Base-by-base conservation (phyloP, 345 rosid species). In the Durio zibethinus region DNA sequence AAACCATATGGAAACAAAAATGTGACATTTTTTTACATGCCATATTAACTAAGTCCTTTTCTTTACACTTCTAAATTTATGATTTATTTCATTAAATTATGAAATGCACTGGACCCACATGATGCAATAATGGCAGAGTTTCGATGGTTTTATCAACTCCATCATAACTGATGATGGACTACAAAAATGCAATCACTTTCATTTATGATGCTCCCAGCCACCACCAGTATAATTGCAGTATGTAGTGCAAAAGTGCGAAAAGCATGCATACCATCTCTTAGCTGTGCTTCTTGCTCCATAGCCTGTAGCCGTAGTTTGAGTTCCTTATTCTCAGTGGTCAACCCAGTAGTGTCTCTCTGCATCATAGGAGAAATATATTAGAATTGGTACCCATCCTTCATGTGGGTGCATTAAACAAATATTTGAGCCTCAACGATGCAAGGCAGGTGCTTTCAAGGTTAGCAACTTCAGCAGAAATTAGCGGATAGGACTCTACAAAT, bases 281-380 rank as follows among this genome's bases (percentile, higher is more conserved):
- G 90, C 7, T 89, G 91, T 27, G 93, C 89, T 84, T 91, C 90
- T 77, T 91, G 93, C 84, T 89, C 93, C 91, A 89, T 83, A 65
- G 95, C 90, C 78, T 91, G 91, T 77, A 91, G 80, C 65, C 95
- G 86, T 84, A 91, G 76, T 77, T 88, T 91, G 76, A 91, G 90
- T 73, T 89, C 95, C 83, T 91, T 91, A 70, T 91, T 91, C 85
- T 89, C 95, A 47, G 82, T 15, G 27, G 88, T 89, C 75, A 91
- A 74, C 81, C 90, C 95, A 21, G 87, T 66, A 16, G 90, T 86
- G 73, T 91, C 95, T 76, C 93, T 88, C 95, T 91, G 89, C 82
- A 80, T 54, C 61, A 67, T 35, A 43, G 12, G 12, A 47, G 14
- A 70, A 71, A 47, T 76, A 14, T 11, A 50, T 62, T 42, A 76